Evolutionary conservation across 2,329 filamentous ascomycete genomes (phyloP).

Genomic region (Cordyceps fumosorosea): DNA sequence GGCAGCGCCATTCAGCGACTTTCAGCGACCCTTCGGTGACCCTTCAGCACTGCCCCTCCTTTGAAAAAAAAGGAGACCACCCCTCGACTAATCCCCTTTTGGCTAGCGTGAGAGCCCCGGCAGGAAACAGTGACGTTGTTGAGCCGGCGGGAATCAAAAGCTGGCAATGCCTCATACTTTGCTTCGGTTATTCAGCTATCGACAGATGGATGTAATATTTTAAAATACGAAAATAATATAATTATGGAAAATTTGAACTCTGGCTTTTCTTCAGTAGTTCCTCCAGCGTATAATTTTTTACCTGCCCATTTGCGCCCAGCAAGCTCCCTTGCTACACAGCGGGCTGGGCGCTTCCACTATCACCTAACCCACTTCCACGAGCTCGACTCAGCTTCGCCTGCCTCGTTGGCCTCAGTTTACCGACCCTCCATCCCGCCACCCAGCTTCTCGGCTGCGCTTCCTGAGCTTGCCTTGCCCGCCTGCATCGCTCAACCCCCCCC

Average conservation of each 20-base stretch:
- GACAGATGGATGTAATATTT: no score
- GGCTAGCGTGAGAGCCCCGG: background rate
- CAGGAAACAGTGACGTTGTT: background rate
- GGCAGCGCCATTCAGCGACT: no score
- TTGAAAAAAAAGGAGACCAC: background rate
- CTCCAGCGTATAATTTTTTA: no score
- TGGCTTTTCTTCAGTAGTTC: no score
- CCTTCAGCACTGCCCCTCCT: background rate
- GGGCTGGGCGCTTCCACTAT: background rate
- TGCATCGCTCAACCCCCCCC: background rate
- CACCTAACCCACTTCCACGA: background rate
- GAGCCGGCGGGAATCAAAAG: background rate
- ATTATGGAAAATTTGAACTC: no score
- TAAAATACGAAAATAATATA: no score
- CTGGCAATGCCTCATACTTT: background rate
- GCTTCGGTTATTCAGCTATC: no score
- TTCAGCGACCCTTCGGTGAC: background rate
- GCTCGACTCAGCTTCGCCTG: constrained; percentile 1
- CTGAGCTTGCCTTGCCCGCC: background rate
- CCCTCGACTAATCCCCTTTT: background rate
- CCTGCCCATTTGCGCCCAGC: background rate
- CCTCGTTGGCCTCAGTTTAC: constrained; percentile 4
- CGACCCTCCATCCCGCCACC: background rate
- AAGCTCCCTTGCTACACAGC: background rate
- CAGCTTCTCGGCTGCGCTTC: background rate